Conservation (phyloP, 305 asterid genomes). For the Caryopteris hybrid region DNA sequence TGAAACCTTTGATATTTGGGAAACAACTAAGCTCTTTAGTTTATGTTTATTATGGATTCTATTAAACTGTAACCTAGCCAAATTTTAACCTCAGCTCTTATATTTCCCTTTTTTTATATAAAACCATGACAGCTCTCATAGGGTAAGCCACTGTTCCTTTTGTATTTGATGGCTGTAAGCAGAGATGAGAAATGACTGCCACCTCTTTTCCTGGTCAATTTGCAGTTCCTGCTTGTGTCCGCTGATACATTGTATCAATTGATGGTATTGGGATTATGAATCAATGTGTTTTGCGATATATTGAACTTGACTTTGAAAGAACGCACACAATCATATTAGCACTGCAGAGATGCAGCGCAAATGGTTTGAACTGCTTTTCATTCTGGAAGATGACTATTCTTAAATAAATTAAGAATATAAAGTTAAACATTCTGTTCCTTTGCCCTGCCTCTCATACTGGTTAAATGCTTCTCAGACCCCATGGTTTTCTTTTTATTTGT, state of each 20-base stretch:
- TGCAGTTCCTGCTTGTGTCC: background rate
- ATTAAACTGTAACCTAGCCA: background rate
- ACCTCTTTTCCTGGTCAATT: conserved; percentile 8
- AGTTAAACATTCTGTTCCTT: background rate
- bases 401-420: background rate
- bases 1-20: background rate
- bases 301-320: background rate
- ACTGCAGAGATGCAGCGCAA: background rate
- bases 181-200: too few relatives aligned
- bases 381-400: background rate
- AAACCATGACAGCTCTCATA: background rate
- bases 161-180: conserved; percentile 5
- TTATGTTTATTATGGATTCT: background rate
- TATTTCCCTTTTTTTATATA: background rate
- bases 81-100: background rate
- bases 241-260: too few relatives aligned
- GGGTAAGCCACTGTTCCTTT: background rate
- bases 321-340: background rate
- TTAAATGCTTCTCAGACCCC: background rate
- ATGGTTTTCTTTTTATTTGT: background rate
- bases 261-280: background rate
- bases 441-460: too few relatives aligned
- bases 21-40: background rate
- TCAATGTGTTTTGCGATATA: background rate
- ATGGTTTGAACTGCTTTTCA: background rate